These are phyloP conservation scores for Kwoniella mangroviensis DNA, from an alignment of 768 basidiomycete species.

Conservation along the genomic window DNA sequence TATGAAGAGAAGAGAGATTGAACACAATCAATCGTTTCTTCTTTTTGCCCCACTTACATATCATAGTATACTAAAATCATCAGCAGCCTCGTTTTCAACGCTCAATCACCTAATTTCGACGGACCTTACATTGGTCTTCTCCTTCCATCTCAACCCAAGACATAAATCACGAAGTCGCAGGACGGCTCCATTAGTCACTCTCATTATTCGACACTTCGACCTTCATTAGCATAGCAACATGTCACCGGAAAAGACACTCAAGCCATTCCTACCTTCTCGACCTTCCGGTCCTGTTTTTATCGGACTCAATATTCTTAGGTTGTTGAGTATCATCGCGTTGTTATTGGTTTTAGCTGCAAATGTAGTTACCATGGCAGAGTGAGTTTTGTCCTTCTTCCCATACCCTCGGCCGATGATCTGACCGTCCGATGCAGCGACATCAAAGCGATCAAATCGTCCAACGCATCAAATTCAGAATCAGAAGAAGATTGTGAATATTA, in stretches of 20 bases:
- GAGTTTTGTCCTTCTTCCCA: constrained; percentile 22
- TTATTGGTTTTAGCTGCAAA: constrained; percentile 72
- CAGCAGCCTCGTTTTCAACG: neutral
- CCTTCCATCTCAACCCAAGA: neutral
- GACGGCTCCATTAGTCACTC: neutral
- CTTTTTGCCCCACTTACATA: neutral
- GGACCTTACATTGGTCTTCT: constrained; percentile 11
- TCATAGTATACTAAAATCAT: neutral
- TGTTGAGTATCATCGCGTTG: constrained; percentile 77
- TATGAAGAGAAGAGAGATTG: neutral
- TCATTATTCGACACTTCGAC: neutral
- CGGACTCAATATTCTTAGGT: constrained; percentile 76
- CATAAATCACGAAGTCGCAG: neutral
- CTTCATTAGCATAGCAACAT: constrained; percentile 2
- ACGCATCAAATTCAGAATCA: neutral
- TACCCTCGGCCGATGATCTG: no score
- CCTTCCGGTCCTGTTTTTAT: constrained; percentile 52
- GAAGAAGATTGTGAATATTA: constrained; percentile 73
- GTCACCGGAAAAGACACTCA: constrained; percentile 26
- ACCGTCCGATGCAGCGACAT: constrained; percentile 42
- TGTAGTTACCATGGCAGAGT: constrained; percentile 62
- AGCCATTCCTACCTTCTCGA: constrained; percentile 43
- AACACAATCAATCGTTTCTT: neutral
- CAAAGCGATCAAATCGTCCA: constrained; percentile 47
- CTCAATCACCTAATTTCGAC: constrained; percentile 1